Base-by-base conservation (phyloP, 176 grass and related monocot species). In the Pharus latifolius region DNA sequence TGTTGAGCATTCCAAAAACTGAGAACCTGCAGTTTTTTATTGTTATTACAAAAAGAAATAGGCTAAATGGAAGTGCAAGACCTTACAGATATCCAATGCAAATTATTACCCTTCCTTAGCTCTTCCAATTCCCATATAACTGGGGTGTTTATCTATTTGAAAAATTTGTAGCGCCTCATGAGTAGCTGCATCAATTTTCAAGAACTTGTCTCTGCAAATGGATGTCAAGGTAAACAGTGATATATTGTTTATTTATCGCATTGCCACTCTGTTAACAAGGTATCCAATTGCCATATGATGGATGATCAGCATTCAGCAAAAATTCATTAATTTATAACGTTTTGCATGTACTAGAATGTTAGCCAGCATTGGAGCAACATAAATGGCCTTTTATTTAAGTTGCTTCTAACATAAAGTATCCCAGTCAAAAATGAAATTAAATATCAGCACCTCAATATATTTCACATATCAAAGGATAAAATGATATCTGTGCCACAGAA, bases 61-160 rank as follows among this genome's bases (percentile, higher is more conserved):
- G 25, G 54, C 19, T 57, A 82, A 73, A 46, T 42, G 52, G 52
- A 50, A 81, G 14, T 30, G 60, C 11, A 71, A 61, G 23, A 44
- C 7, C 12, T 76, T 42, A 30, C 38, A 33, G 20, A 60, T 30
- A 78, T 35, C 15, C 26, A 30, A 82, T 52, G n/a, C 64, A 62
- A 77, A 84, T 40, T 17, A 60, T 79, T 85, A 97, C 89, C 89
- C 89, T 92, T 97, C 93, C 72, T 97, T 97, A 67, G 93, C 80
- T 74, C 83, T 90, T 82, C 93, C 93, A 65, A 97, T 97, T 74
- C 93, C 89, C 93, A 97, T 97, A 67, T 90, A 84, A 83, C 89
- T 97, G 52, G 93, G 88, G 47, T 97, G 93, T 69, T 92, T 97
- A 67, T 92, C 93, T 61, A 92, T 78, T 90, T 97, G 89, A 87